A percentile compares a stretch with the other conserved stretches of the same genome.
Evolutionary conservation across 805 yeast species (phyloP).

Genomic region (Schizosaccharomyces octosporus): DNA sequence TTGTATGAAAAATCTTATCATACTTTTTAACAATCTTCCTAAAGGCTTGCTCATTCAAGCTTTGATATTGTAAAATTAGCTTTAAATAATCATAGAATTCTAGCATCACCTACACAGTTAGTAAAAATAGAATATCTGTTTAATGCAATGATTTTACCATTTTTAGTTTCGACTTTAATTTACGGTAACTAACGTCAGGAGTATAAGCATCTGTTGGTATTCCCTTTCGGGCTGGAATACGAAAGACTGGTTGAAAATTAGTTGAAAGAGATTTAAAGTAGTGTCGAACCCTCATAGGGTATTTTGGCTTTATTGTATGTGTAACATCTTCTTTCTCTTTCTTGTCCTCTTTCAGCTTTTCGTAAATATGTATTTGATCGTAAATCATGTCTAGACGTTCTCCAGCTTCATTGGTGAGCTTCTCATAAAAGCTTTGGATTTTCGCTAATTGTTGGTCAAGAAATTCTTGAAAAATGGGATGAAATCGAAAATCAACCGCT

Average conservation of each 20-base stretch:
- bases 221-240: background rate
- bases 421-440: conserved; percentile 1
- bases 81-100: conserved; percentile 57
- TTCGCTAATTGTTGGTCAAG: conserved; percentile 1
- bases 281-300: background rate
- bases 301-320: background rate
- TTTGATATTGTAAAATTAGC: conserved; percentile 41
- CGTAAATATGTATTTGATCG: background rate
- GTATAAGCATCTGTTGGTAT: background rate
- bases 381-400: background rate
- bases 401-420: conserved; percentile 2
- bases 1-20: conserved; percentile 31
- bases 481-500: conserved; percentile 8
- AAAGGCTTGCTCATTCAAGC: conserved; percentile 66
- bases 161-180: background rate
- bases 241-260: background rate
- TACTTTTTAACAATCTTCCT: conserved; percentile 74
- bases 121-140: conserved; percentile 39
- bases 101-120: conserved; percentile 39
- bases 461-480: conserved; percentile 7
- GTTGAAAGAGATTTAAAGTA: background rate
- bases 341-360: background rate
- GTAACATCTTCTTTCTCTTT: background rate
- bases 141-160: conserved; percentile 15
- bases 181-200: background rate